Evolutionary conservation across 2,329 filamentous ascomycete species (phyloP), one percentile per base, ranked within the genome.

Genomic region (Penicillium sp.): DNA sequence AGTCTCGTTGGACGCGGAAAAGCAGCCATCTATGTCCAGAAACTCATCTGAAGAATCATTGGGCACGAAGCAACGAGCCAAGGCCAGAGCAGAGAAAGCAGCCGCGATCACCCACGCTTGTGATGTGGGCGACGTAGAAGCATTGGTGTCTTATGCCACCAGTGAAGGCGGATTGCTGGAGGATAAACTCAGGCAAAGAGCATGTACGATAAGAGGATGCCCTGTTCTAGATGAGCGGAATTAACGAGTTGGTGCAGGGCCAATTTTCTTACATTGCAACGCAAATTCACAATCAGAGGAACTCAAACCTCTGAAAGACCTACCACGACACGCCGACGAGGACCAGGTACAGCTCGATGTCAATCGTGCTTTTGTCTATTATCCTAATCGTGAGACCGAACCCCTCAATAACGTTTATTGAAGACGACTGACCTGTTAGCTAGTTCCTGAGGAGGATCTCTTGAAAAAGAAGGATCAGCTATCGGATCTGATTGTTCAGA

Each of bases 331-430:
- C 78, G 82, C 81, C 37, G 95, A 99, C 72, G 95, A 99, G 77
- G 88, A 91, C 54, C 95, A 99, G 79, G 93, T 99, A 42, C 86
- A 89, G 72, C 85, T 98, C 53, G 95, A 99, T 75, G 95, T 99
- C 59, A 88, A 97, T 78, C 87, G 95, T 59, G 93, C 95, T n/a
- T 99, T 99, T 78, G 90, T 98, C 63, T 96, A 97, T 80, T 99
- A 99, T 76, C 95, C 95, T 13, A 85, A 86, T 65, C 86, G 93
- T 95, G 83, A 71, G 84, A 68, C 60, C 61, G 37, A 53, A 54
- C 49, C 8, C 47, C 44, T 44, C 44, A 53, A 26, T 17, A 2
- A 53, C 56, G 50, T 58, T 49, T 47, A 26, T 40, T 19, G 38
- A 49, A 47, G 33, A 45, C 44, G 53, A 56, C 71, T 74, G 56